Base-by-base conservation (phyloP, 129 eudicot genomes). In the Pseudognaphalium luteoalbum region DNA sequence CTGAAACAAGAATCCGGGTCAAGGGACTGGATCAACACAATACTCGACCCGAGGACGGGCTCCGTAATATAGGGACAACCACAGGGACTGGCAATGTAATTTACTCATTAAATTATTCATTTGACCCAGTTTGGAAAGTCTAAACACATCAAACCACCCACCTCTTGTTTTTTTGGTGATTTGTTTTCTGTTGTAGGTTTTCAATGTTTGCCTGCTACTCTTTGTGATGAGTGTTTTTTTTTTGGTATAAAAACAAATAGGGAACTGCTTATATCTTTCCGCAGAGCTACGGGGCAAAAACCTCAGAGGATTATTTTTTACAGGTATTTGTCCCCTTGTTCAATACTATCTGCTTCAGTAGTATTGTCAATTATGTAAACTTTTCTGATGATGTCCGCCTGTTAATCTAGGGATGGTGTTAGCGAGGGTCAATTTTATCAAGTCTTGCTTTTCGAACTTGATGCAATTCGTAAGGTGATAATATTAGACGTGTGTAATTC, bases 351-450 rank as follows among this genome's bases (percentile, higher is more conserved):
- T 29, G 51, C 5, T 17, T 39, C 20, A 58, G 14, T 29, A 19
- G 20, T 60, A 2, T 33, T 47, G 47, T 9, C 10, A 58, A 5
- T 44, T 69, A 33, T 60, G 22, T 16, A 1, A 57, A 41, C 63
- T 74, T 65, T 25, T 54, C 62, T 75, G 22, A 75, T 71, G 82
- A 63, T 76, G 70, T 66, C 5, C 11, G 21, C 71, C 4, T 74
- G 71, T 68, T 20, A 20, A 47, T 80, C 61, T 80, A 92, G 98
- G 90, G 98, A 92, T 88, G 98, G 98, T 20, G 98, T 92, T 28
- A 92, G 98, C 44, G 98, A 92, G 72, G 98, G 98, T 0, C 98
- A 92, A 61, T 92, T 92, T 66, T 90, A 90, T 75, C 98, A 92
- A 83, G 96, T 92, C 41, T 50, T 92, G 79, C 94, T 89, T 19